phyloP scores from a whole-genome alignment of 1,284 basidiomycete genomes.

The Rhodofomes roseus region DNA sequence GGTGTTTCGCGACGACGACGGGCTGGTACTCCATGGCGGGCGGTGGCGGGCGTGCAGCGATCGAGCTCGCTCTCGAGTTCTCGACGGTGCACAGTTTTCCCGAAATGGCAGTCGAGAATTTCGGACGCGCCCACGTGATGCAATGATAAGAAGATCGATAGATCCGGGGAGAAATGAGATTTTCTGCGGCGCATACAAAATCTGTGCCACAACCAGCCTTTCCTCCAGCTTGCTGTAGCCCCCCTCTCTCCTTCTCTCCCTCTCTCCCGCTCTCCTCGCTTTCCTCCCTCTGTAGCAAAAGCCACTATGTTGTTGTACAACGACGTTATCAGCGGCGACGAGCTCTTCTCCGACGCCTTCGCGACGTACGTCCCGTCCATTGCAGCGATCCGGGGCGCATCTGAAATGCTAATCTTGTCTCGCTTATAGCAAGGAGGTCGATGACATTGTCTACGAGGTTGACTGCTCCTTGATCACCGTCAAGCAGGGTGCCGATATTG shows the following conservation, averaged over 20 bases:
- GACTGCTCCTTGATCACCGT: constrained; percentile 77
- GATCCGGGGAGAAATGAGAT: constrained; percentile 14
- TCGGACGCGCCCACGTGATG: constrained; percentile 22
- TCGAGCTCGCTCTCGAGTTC: not conserved
- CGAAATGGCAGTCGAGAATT: constrained; percentile 18
- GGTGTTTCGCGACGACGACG: constrained; percentile 59
- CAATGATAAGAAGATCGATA: constrained; percentile 30
- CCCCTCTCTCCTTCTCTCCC: constrained; percentile 13
- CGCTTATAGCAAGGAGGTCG: constrained; percentile 67
- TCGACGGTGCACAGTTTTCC: constrained; percentile 8
- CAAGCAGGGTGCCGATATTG: constrained; percentile 78
- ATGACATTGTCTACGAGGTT: constrained; percentile 89
- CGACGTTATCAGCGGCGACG: constrained; percentile 79
- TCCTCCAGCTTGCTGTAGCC: constrained; percentile 23
- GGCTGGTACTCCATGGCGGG: constrained; percentile 72
- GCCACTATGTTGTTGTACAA: constrained; percentile 72
- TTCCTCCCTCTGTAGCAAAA: constrained; percentile 8
- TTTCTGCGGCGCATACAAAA: constrained; percentile 18
- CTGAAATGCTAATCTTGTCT: constrained; percentile 4
- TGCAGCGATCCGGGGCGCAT: not conserved
- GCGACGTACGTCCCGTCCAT: constrained; percentile 53
- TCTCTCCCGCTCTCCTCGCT: constrained; percentile 8
- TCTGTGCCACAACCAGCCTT: constrained; percentile 21
- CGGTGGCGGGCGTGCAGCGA: not conserved
- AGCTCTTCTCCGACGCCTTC: constrained; percentile 96